phyloP scores from a whole-genome alignment of 805 yeast genomes.

The Kodamaea nitidulidarum region DNA sequence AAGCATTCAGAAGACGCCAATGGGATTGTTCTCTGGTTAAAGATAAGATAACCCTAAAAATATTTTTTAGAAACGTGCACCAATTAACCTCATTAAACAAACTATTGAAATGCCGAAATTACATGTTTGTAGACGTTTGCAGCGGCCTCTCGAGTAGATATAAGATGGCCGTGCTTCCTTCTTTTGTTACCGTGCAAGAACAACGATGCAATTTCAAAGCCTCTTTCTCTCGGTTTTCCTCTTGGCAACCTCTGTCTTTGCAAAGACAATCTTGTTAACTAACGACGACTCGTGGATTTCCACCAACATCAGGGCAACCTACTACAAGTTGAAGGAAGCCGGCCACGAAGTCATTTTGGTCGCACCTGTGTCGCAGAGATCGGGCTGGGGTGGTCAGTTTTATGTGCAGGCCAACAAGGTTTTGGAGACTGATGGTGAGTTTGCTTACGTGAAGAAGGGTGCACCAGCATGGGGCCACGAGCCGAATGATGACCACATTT shows the following conservation, averaged over 20 bases:
- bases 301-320: slow-evolving; percentile 22
- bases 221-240: slow-evolving; percentile 8
- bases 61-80: slow-evolving; percentile 1
- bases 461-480: slow-evolving; percentile 57
- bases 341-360: slow-evolving; percentile 48
- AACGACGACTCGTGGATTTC: slow-evolving; percentile 20
- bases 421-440: slow-evolving; percentile 44
- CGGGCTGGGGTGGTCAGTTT: slow-evolving; percentile 56
- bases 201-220: slow-evolving; percentile 11
- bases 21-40: neutral
- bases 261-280: slow-evolving; percentile 19
- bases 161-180: neutral
- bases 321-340: slow-evolving; percentile 31
- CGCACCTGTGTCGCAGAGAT: slow-evolving; percentile 50
- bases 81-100: no score
- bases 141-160: neutral
- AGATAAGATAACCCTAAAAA: neutral
- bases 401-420: slow-evolving; percentile 37
- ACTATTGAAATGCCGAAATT: no score
- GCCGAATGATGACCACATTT: slow-evolving; percentile 21
- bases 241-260: slow-evolving; percentile 13
- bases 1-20: no score
- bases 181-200: neutral
- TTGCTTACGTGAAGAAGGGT: slow-evolving; percentile 44
- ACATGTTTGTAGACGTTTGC: no score